Evolutionary conservation across 2,329 filamentous ascomycete species (phyloP), one percentile per base, ranked within the genome.

Genomic region (Trichoderma koningiopsis): DNA sequence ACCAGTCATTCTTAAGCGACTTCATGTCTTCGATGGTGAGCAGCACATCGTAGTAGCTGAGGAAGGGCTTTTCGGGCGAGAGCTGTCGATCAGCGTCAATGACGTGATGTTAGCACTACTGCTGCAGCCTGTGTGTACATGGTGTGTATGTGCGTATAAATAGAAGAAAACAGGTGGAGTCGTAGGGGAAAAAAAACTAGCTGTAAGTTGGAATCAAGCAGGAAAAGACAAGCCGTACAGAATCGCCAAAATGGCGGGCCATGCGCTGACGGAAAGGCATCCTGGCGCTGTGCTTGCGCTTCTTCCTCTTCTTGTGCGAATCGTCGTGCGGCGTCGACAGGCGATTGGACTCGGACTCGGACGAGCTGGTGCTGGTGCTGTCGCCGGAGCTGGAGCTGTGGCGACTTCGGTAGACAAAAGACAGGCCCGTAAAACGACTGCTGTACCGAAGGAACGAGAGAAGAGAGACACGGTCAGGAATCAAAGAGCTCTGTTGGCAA

Each of bases 1-100:
- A 85, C 96, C 96, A 99, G 84, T 97, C 96, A 80, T 92, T 86
- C 81, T 92, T 93, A 70, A 99, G 87, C 19, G 91, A 91, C 78
- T 94, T 92, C 74, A 98, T 88, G 80, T 99, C 96, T 78, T 96
- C 93, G 78, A 90, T 88, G 62, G 92, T 97, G 74, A 98, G 73
- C 60, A 78, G 74, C n/a, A 80, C 78, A 70, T 82, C 81, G 73
- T 82, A 81, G 71, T 83, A 81, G 72, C 78, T 81, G 56, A 81
- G 77, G 68, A 80, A 80, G 7, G 79, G 72, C 65, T 81, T 82
- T 64, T 80, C 77, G 59, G 77, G 77, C 29, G 77, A 73, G n/a
- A 80, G 77, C 93, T 94, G 70, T 55, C 69, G 61, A 56, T 57
- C 40, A 6, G 7, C 4, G 40, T 43, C 63, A 58, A 40, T 60